Evolutionary conservation across 2,329 filamentous ascomycete species (phyloP).

Genomic region (Pseudopyrenochaeta lycopersici): DNA sequence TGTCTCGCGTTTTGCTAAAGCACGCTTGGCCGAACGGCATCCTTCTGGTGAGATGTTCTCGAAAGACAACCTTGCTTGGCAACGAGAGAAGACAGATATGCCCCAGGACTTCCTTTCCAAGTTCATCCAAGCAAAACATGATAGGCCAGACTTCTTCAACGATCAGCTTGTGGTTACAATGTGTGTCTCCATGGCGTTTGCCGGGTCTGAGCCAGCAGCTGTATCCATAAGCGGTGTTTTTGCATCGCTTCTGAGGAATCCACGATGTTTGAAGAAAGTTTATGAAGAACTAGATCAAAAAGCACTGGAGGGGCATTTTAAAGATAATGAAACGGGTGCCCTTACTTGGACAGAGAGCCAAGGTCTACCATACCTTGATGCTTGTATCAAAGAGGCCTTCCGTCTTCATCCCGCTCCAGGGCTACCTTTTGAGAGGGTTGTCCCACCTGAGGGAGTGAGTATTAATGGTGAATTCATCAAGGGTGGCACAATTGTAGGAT

Average conservation of each 20-base stretch:
- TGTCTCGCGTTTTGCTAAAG: slow-evolving; percentile 1
- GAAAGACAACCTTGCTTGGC: slow-evolving; percentile 5
- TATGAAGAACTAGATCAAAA: slow-evolving; percentile 3
- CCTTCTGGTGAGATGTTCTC: slow-evolving; percentile 4
- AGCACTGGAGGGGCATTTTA: neutral
- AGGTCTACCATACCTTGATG: slow-evolving; percentile 23
- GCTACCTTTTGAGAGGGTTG: slow-evolving; percentile 16
- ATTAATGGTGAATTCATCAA: slow-evolving; percentile 17
- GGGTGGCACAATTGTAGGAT: slow-evolving; percentile 9
- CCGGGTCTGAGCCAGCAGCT: slow-evolving; percentile 5
- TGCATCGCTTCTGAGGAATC: slow-evolving; percentile 4
- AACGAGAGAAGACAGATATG: slow-evolving; percentile 2
- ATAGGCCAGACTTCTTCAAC: neutral
- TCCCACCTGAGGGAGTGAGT: slow-evolving; percentile 7
- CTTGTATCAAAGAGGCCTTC: slow-evolving; percentile 23
- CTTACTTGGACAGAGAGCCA: neutral
- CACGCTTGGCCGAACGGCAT: slow-evolving; percentile 3
- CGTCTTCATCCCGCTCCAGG: slow-evolving; percentile 24
- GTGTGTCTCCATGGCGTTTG: slow-evolving; percentile 7
- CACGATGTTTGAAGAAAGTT: neutral
- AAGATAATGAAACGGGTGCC: neutral
- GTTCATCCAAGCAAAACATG: slow-evolving; percentile 3
- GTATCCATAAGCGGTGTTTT: slow-evolving; percentile 5
- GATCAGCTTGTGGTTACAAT: slow-evolving; percentile 1
- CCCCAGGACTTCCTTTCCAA: slow-evolving; percentile 6